Percentiles rank a stretch among this genome's conserved stretches.
These are phyloP conservation scores for Trametes cingulata DNA, from an alignment of 768 basidiomycete species.

Conservation along the genomic window DNA sequence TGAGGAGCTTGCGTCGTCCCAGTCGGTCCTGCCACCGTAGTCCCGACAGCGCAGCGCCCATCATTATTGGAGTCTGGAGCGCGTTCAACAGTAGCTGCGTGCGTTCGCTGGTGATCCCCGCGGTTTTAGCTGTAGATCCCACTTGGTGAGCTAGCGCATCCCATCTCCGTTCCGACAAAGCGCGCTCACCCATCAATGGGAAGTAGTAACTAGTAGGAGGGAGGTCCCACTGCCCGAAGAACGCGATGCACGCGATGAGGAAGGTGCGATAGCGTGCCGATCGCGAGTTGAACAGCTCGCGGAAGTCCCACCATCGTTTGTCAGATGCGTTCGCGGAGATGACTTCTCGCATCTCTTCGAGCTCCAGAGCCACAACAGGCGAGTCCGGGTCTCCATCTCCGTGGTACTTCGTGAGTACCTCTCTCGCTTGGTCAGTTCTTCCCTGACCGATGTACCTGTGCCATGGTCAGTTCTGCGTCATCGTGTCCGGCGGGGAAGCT, in stretches of 20 bases:
- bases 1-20: constrained; percentile 35
- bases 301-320: constrained; percentile 37
- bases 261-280: constrained; percentile 24
- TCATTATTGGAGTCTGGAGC: constrained; percentile 35
- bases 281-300: constrained; percentile 20
- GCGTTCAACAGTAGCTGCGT: constrained; percentile 32
- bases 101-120: constrained; percentile 35
- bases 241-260: constrained; percentile 38
- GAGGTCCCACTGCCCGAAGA: constrained; percentile 54
- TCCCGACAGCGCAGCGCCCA: constrained; percentile 36
- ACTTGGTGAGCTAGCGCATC: not conserved
- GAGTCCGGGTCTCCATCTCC: constrained; percentile 62
- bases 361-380: constrained; percentile 44
- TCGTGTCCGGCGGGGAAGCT: constrained; percentile 10
- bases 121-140: constrained; percentile 28
- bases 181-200: constrained; percentile 29
- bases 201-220: constrained; percentile 34
- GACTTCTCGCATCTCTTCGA: constrained; percentile 39
- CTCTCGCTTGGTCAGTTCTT: constrained; percentile 58
- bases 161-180: not conserved
- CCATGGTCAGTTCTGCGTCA: too few relatives aligned
- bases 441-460: constrained; percentile 43
- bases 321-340: constrained; percentile 66
- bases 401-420: constrained; percentile 69
- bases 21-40: constrained; percentile 35